These are phyloP conservation scores for Vitrella brassicaformis DNA, from an alignment of 73 alveolate species.

Conservation along the genomic window DNA sequence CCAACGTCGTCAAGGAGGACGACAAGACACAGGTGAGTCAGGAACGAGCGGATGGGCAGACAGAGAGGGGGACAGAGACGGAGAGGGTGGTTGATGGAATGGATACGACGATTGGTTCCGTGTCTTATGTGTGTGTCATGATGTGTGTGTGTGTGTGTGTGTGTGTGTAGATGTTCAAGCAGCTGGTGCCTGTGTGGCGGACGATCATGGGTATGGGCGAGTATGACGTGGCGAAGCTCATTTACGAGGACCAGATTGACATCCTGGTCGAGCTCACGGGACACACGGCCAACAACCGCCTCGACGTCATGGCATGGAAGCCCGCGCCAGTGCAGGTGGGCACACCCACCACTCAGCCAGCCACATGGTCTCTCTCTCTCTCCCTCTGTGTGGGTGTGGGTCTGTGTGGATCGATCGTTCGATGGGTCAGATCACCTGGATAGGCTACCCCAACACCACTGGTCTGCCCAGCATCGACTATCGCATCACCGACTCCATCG, in stretches of 20 bases:
- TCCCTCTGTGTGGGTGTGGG: not conserved
- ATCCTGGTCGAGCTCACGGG: not conserved
- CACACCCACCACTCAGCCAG: not conserved
- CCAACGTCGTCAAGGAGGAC: not conserved
- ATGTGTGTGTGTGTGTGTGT: too few species aligned
- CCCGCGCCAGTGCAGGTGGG: conserved; percentile 1
- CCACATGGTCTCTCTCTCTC: not conserved
- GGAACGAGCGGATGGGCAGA: not conserved
- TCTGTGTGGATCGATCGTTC: not conserved
- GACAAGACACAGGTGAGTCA: not conserved
- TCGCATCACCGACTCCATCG: not conserved
- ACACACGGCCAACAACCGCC: not conserved
- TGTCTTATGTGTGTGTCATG: not conserved
- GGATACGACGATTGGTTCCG: not conserved
- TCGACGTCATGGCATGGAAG: not conserved
- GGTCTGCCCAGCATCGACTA: not conserved
- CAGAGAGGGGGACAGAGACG: not conserved
- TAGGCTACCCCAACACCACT: conserved; percentile 1
- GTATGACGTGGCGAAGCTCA: not conserved
- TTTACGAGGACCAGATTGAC: not conserved
- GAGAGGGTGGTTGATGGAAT: not conserved
- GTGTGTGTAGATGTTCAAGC: too few species aligned
- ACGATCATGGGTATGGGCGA: too few species aligned
- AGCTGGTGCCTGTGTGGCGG: too few species aligned
- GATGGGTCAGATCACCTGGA: not conserved